phyloP scores from a whole-genome alignment of 164 flowering plant genomes.

The Tetrastigma voinierianum region DNA sequence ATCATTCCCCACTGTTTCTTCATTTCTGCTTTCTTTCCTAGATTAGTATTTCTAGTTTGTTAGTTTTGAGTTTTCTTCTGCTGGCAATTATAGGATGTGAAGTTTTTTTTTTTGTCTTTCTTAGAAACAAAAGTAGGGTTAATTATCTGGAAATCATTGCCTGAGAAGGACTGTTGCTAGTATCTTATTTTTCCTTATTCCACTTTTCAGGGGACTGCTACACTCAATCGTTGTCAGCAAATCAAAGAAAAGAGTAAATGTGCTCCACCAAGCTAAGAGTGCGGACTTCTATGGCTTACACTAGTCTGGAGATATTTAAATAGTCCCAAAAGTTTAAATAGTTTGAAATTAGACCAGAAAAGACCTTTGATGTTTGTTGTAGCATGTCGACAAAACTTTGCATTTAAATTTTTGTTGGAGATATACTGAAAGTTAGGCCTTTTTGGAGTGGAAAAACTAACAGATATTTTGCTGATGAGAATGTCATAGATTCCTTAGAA shows the following conservation, averaged over 20 bases:
- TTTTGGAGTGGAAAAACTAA: constrained; percentile 19
- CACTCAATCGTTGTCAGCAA: constrained; percentile 57
- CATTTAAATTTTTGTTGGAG: constrained; percentile 11
- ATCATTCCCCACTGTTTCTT: background rate
- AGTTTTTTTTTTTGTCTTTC: too few relatives aligned
- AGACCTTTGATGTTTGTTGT: constrained; percentile 30
- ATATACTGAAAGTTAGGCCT: constrained; percentile 17
- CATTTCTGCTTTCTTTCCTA: background rate
- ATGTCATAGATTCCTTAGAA: constrained; percentile 15
- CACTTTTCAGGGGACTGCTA: constrained; percentile 74
- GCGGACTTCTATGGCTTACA: constrained; percentile 25
- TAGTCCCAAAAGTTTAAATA: constrained; percentile 9
- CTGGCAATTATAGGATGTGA: background rate
- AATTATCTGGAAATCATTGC: too few relatives aligned
- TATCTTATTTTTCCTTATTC: background rate
- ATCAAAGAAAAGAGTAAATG: constrained; percentile 75
- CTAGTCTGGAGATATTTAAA: constrained; percentile 10
- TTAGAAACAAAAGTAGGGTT: too few relatives aligned
- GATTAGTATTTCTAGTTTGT: background rate
- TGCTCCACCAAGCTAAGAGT: constrained; percentile 3
- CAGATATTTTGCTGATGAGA: constrained; percentile 12
- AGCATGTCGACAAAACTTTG: constrained; percentile 27
- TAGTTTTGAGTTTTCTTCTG: background rate
- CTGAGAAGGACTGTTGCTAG: background rate
- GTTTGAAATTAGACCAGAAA: constrained; percentile 18